Evolutionary conservation across 116 monocot genomes (phyloP), one percentile per base, ranked within the genome.

Genomic region (Thalassia testudinum): DNA sequence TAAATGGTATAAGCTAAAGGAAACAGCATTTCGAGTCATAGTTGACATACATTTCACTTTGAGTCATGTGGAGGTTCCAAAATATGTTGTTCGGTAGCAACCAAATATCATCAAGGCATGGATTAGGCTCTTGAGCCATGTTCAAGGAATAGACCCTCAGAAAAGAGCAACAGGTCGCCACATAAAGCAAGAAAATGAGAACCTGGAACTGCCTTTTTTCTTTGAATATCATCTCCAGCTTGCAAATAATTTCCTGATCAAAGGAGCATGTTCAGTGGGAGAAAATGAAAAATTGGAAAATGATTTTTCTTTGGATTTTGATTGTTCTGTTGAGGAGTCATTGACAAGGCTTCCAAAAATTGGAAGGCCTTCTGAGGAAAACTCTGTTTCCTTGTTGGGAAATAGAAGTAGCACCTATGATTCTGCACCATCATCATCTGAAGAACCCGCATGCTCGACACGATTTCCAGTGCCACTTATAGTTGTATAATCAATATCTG

Each of bases 101-200:
- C 82, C 74, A 61, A 79, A 90, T 66, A 66, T 86, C 26, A 63
- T 54, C 42, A 73, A 60, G 50, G 57, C 64, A 50, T 99, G 82
- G 90, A 57, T 99, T 29, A 54, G 59, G 45, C 54, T 99, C 19
- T 64, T 99, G 60, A 55, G 61, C 50, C 62, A 72, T 49, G 66
- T 90, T 17, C 97, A 99, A 72, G 89, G 79, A 24, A 86, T 89
- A 72, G 80, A 99, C 61, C 53, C 82, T 50, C 97, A 75, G 30
- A 99, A 75, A 57, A 74, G 90, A 70, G 66, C 58, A 22, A 74
- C 74, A 28, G 57, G 70, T 34, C 19, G 63, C 58, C 79, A 70
- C 50, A 53, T 40, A 24, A 82, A 82, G 62, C 86, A 90, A 7
- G 86, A 90, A 63, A 73, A 80, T 73, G 72, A 73, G 23, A 64